phyloP scores from a whole-genome alignment of 192 early-diverging fungal genomes.

The Backusella parvicylindrica region DNA sequence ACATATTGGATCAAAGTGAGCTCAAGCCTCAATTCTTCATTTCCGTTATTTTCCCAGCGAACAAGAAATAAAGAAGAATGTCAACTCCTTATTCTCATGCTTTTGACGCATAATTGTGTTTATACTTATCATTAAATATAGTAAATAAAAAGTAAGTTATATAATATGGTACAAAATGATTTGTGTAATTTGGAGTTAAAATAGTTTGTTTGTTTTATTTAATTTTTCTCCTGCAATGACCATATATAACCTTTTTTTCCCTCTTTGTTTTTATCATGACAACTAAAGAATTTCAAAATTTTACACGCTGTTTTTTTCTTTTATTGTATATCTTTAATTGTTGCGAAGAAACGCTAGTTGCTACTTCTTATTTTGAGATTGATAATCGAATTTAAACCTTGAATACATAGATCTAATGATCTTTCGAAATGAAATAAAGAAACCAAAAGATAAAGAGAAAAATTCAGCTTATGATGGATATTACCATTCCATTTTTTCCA shows the following conservation, averaged over 20 bases:
- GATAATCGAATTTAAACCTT: background rate
- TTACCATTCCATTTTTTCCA: background rate
- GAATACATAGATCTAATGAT: background rate
- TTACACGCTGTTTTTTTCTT: background rate
- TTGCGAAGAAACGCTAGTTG: background rate
- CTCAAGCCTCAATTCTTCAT: background rate
- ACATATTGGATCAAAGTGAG: background rate
- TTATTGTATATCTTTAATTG: background rate
- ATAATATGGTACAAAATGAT: background rate
- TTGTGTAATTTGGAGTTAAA: background rate
- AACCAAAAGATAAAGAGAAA: background rate
- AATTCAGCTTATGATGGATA: background rate
- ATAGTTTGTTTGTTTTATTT: background rate
- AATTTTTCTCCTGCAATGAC: background rate
- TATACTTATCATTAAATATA: background rate
- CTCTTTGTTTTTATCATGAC: background rate
- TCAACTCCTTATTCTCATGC: background rate
- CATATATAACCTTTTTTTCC: background rate
- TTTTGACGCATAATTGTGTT: background rate
- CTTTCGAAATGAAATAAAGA: background rate
- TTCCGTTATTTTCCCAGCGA: background rate
- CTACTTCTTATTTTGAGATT: background rate
- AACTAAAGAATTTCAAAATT: background rate
- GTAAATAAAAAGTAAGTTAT: background rate
- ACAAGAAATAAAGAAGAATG: background rate